Evolutionary conservation across 1,284 basidiomycete species (phyloP).

Genomic region (Apiotrichum siamense): DNA sequence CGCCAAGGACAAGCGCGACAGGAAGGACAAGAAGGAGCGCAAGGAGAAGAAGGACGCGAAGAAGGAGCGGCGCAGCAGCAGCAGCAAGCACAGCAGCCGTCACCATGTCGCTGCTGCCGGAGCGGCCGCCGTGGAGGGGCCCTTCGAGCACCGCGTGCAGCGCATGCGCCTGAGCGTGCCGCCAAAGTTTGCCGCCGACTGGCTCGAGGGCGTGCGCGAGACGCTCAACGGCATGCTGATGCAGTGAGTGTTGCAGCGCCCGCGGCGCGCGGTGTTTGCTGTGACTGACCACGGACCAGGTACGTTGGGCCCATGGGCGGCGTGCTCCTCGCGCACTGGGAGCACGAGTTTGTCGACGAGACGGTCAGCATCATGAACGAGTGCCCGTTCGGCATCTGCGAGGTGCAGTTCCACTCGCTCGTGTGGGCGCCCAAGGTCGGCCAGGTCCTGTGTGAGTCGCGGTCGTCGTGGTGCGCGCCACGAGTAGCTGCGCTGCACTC

Average conservation of each 20-base stretch:
- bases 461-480: no score
- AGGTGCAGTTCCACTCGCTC: constrained; percentile 71
- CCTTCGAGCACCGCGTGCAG: constrained; percentile 63
- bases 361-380: constrained; percentile 71
- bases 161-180: constrained; percentile 70
- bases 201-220: constrained; percentile 68
- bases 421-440: constrained; percentile 86
- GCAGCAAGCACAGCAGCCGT: constrained; percentile 7
- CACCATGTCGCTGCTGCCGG: neutral
- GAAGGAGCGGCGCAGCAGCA: constrained; percentile 10
- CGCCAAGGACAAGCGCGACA: constrained; percentile 1
- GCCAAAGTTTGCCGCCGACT: constrained; percentile 69
- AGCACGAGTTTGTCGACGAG: constrained; percentile 62
- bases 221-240: constrained; percentile 88
- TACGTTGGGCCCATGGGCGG: constrained; percentile 82
- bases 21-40: constrained; percentile 12
- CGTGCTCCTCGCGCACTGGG: constrained; percentile 80
- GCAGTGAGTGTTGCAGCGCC: constrained; percentile 57
- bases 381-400: constrained; percentile 76
- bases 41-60: constrained; percentile 13
- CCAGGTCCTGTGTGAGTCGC: constrained; percentile 66
- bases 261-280: no score
- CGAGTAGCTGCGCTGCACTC: no score
- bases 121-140: constrained; percentile 42
- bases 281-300: constrained; percentile 52